These are phyloP conservation scores for Termitomyces sp. DNA, from an alignment of 768 basidiomycete species.

Conservation along the genomic window DNA sequence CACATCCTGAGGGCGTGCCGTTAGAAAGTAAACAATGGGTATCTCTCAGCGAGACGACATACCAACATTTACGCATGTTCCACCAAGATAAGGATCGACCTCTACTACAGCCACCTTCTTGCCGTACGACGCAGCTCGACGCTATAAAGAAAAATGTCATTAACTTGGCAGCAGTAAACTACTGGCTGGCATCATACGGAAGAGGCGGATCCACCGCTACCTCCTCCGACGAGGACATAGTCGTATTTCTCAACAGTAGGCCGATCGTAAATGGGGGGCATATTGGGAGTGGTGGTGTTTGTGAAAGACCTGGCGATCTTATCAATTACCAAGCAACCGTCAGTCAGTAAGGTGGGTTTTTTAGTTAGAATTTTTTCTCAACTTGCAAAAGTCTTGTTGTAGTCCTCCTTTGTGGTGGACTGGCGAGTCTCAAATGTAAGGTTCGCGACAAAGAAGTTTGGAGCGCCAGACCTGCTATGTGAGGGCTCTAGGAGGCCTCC, in stretches of 20 bases:
- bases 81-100: conserved; percentile 67
- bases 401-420: conserved; percentile 10
- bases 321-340: conserved; percentile 12
- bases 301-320: conserved; percentile 45
- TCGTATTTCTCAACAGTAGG: conserved; percentile 70
- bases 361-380: not conserved
- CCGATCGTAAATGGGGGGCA: conserved; percentile 65
- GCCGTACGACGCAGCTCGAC: conserved; percentile 88
- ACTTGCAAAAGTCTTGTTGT: conserved; percentile 15
- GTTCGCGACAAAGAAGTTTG: conserved; percentile 11
- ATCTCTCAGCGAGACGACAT: conserved; percentile 25
- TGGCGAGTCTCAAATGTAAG: conserved; percentile 6
- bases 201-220: conserved; percentile 87
- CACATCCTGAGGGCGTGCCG: conserved; percentile 61
- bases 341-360: conserved; percentile 11
- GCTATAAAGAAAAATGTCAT: conserved; percentile 35
- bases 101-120: conserved; percentile 93
- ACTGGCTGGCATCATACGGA: conserved; percentile 47
- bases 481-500: conserved; percentile 17
- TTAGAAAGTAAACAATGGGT: not conserved
- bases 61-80: conserved; percentile 99
- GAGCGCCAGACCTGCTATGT: conserved; percentile 22
- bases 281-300: conserved; percentile 33
- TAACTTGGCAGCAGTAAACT: not conserved
- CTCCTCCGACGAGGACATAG: conserved; percentile 86